Base-by-base conservation (phyloP, 2,329 filamentous ascomycete species). In the Stromatinia cepivora region DNA sequence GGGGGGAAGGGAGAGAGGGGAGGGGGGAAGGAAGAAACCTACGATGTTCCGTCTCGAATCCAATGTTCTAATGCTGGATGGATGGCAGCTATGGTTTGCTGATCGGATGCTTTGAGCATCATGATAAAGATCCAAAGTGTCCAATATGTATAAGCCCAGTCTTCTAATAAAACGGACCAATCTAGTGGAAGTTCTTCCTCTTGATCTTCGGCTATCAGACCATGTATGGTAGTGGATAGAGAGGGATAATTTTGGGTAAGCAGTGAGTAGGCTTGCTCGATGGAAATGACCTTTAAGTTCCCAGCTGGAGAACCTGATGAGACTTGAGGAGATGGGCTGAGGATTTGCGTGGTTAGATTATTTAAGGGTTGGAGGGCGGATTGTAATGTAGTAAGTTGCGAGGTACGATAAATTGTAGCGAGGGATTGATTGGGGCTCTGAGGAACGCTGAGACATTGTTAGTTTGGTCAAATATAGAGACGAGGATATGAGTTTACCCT, bases 81-180 rank as follows among this genome's bases (percentile, higher is more conserved):
- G 13, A 53, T 36, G 9, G 50, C n/a, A 15, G 42, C 36, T n/a
- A 59, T 7, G 28, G 10, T 36, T 4, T 39, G 10, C 20, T 61
- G 22, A 36, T 50, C 67, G 46, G 57, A 70, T 74, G 11, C 15
- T 25, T 46, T 15, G 15, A 52, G 22, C 46, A 63, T 63, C 31
- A 75, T 46, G 17, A 72, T 65, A 42, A 71, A 75, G 4, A 77
- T 67, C 74, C 74, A 77, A 4, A 76, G 72, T 3, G 71, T 67
- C 73, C 73, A 76, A 50, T 76, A 76, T 0, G 72, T 70, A 28
- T 71, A 65, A 28, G 74, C 71, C 74, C 73, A 77, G n/a, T 76
- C 76, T 50, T 75, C 71, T 2, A 74, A 39, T 34, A 69, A 28
- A 9, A 69, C 42, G 3, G 56, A 59, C 76, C 76, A 77, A 45